phyloP scores from a whole-genome alignment of 2,329 filamentous ascomycete species.

The Colletotrichum kahawae region DNA sequence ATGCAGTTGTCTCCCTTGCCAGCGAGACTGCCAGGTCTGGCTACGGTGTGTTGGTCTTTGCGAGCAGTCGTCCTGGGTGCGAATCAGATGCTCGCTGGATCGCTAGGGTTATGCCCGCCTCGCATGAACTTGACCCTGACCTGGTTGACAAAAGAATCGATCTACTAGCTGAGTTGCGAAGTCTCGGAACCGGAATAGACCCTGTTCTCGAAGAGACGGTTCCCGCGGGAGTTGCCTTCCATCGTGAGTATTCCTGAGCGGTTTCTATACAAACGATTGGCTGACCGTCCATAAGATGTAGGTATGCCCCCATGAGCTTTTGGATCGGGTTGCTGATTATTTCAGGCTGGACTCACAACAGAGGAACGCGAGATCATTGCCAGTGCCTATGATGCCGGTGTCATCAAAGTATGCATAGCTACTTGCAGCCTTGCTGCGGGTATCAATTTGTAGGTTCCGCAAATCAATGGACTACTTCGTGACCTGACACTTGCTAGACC shows the following conservation, averaged over 20 bases:
- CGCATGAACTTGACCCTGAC: constrained; percentile 47
- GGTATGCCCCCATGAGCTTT: background rate
- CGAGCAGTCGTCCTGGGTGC: constrained; percentile 70
- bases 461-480: background rate
- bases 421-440: constrained; percentile 83
- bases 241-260: constrained; percentile 57
- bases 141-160: constrained; percentile 66
- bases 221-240: constrained; percentile 73
- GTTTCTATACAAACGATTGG: background rate
- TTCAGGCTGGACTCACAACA: constrained; percentile 69
- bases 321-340: constrained; percentile 25
- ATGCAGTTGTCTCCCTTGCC: constrained; percentile 73
- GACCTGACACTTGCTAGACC: constrained; percentile 39
- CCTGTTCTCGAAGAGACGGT: constrained; percentile 68
- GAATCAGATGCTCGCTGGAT: constrained; percentile 73
- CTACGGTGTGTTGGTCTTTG: constrained; percentile 76
- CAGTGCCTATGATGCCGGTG: constrained; percentile 71
- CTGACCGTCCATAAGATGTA: constrained; percentile 37
- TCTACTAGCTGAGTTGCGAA: constrained; percentile 69
- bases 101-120: constrained; percentile 66
- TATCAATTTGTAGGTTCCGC: constrained; percentile 66
- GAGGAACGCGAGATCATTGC: constrained; percentile 78
- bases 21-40: constrained; percentile 72
- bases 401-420: constrained; percentile 73
- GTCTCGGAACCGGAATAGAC: constrained; percentile 70